Evolutionary conservation across 192 early-diverging fungal species (phyloP).

Genomic region (Coemansia sp.): DNA sequence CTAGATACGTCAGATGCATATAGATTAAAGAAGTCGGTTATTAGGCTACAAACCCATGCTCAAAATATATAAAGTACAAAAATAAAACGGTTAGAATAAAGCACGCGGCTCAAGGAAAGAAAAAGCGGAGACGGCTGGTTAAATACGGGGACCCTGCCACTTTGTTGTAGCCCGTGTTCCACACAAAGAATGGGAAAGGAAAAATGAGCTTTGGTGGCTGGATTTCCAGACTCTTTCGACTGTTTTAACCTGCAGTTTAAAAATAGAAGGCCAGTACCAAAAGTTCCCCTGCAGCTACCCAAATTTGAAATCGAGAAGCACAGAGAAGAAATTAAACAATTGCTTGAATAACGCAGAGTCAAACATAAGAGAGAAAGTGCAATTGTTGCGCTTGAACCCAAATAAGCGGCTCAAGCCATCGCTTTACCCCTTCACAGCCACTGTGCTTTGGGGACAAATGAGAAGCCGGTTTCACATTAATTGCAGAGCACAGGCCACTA

Average conservation of each 20-base stretch:
- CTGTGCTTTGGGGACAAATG: background rate
- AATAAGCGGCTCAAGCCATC: background rate
- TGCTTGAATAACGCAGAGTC: background rate
- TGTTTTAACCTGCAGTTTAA: background rate
- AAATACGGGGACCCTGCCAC: background rate
- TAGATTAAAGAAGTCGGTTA: background rate
- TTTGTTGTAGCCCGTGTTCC: background rate
- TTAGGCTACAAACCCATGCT: conserved; percentile 8
- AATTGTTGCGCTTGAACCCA: background rate
- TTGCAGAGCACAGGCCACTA: conserved; percentile 10
- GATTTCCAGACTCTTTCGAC: conserved; percentile 3
- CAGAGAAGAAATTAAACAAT: background rate
- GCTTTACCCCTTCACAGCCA: no score
- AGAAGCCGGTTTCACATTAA: background rate
- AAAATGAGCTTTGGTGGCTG: background rate
- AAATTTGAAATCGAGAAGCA: conserved; percentile 2
- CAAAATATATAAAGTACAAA: background rate
- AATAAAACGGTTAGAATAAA: conserved; percentile 2
- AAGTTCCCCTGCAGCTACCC: background rate
- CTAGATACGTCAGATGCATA: conserved; percentile 16
- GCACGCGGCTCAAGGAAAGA: background rate
- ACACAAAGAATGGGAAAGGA: conserved; percentile 9
- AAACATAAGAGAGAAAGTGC: conserved; percentile 4
- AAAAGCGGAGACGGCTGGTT: background rate
- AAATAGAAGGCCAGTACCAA: background rate